phyloP scores from a whole-genome alignment of 2,329 filamentous ascomycete species.

The Fusarium sp. region DNA sequence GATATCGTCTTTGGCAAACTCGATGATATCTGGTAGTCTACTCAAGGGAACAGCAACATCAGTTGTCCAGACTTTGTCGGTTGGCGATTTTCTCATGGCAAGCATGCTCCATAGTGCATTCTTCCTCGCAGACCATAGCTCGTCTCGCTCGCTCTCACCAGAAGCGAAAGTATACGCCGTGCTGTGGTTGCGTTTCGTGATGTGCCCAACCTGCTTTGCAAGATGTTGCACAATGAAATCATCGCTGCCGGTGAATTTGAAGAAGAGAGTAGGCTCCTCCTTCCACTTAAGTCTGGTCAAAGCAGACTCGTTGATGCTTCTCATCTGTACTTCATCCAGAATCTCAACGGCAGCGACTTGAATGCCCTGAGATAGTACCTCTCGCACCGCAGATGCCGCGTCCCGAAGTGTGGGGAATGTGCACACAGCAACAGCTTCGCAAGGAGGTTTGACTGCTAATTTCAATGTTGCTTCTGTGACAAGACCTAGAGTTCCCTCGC shows the following conservation, averaged over 20 bases:
- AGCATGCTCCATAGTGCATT: slow-evolving; percentile 86
- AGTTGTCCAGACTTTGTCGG: slow-evolving; percentile 68
- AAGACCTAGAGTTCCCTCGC: slow-evolving; percentile 82
- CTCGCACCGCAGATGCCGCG: slow-evolving; percentile 78
- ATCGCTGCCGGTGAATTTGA: slow-evolving; percentile 86
- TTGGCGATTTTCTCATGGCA: slow-evolving; percentile 65
- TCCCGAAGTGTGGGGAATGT: slow-evolving; percentile 82
- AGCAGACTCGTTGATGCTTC: slow-evolving; percentile 80
- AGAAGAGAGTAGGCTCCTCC: slow-evolving; percentile 82
- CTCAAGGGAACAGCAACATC: slow-evolving; percentile 87
- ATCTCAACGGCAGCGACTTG: slow-evolving; percentile 84
- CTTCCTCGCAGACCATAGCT: slow-evolving; percentile 84
- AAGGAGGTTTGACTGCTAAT: slow-evolving; percentile 79
- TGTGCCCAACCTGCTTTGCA: slow-evolving; percentile 75
- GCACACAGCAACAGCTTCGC: slow-evolving; percentile 82
- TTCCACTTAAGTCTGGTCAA: slow-evolving; percentile 78
- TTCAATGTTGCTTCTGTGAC: slow-evolving; percentile 78
- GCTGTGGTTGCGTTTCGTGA: slow-evolving; percentile 67
- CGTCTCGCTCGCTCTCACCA: slow-evolving; percentile 75
- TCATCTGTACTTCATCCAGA: slow-evolving; percentile 91
- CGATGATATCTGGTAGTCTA: slow-evolving; percentile 78
- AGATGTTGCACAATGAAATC: slow-evolving; percentile 83
- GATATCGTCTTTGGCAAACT: slow-evolving; percentile 89
- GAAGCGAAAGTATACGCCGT: slow-evolving; percentile 78
- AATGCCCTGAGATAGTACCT: slow-evolving; percentile 78